Base-by-base conservation (phyloP, 2,329 filamentous ascomycete genomes). In the Fusarium chaquense region DNA sequence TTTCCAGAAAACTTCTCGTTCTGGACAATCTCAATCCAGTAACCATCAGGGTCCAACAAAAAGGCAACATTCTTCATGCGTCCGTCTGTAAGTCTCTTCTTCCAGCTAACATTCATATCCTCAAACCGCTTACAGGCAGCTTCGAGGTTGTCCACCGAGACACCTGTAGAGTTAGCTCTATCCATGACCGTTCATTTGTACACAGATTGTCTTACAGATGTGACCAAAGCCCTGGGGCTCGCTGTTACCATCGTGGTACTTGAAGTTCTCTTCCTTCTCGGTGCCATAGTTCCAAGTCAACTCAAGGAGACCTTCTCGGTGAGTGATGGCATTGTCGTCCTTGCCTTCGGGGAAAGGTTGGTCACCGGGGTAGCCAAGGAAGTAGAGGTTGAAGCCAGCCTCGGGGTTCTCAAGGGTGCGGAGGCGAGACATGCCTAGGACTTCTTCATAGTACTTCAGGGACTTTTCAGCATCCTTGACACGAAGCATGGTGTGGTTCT, bases 51-150 rank as follows among this genome's bases (percentile, higher is more conserved):
- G 73, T 95, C 95, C 49, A 97, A 84, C 47, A 98, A 82, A 77
- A 98, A 98, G 0, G 96, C 96, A 56, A 98, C 90, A 70, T 96
- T 93, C 86, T 93, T 95, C 94, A 98, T 97, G 46, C 88, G 85
- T 3, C 95, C 95, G 69, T 98, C 95, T 3, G 93, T 97, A 66
- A 98, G 85, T 70, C 93, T 87, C 89, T 98, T 98, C 89, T 97
- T 97, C 93, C 94, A 99, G 80, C 87, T 90, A 58, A 95, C 91
- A 8, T 91, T 88, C 76, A 93, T 83, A 58, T 89, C 88, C 78
- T 98, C 96, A 73, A 98, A 94, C 16, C 94, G 88, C 76, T 90
- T 83, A 81, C 95, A 98, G 12, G 96, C 94, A 10, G 91, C 91
- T 55, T 96, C 90, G n/a, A 98, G 78, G 77, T 97, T 89, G 77